Evolutionary conservation across 148 eudicot species (phyloP).

Genomic region (Pharnaceum exiguum): DNA sequence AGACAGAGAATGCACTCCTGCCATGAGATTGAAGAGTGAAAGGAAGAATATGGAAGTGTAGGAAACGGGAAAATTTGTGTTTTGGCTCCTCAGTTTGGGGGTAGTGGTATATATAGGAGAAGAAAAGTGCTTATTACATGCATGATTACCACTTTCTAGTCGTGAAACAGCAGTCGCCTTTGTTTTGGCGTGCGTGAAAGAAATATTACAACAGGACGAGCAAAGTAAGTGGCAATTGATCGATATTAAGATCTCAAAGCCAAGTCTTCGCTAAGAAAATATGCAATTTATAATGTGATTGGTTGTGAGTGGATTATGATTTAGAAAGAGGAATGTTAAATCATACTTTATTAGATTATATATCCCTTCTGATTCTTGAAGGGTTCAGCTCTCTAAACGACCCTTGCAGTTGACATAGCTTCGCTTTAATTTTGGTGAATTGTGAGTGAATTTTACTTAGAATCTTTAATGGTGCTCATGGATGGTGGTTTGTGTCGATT

Average conservation of each 20-base stretch:
- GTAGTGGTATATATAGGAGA: conserved; percentile 6
- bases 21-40: neutral
- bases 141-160: too few relatives aligned
- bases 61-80: neutral
- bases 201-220: conserved; percentile 6
- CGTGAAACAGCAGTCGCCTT: neutral
- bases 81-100: neutral
- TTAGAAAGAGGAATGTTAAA: neutral
- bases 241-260: neutral
- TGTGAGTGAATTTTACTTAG: too few relatives aligned
- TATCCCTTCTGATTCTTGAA: conserved; percentile 6
- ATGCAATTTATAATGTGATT: conserved; percentile 1
- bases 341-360: neutral
- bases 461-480: too few relatives aligned
- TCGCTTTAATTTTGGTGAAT: too few relatives aligned
- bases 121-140: conserved; percentile 7
- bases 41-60: neutral
- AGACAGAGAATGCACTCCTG: neutral
- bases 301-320: conserved; percentile 10
- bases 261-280: neutral
- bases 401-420: conserved; percentile 5
- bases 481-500: too few relatives aligned
- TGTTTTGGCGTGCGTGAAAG: conserved; percentile 5
- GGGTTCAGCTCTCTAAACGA: conserved; percentile 10
- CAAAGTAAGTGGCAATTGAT: conserved; percentile 12